phyloP scores from a whole-genome alignment of 345 rosid genomes.

The Lenwebbia sp. region DNA sequence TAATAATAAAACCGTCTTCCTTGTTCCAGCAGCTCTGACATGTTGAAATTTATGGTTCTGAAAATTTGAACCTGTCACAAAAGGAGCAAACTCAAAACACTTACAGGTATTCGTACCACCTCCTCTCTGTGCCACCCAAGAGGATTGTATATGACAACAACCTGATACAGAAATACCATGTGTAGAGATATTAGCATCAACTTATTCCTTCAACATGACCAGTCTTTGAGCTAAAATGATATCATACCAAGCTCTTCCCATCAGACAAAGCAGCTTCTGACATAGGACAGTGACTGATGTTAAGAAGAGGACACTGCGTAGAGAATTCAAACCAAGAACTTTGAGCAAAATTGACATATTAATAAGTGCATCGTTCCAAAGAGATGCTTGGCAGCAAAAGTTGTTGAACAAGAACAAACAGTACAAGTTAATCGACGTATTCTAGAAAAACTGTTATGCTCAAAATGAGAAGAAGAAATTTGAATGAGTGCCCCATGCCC shows the following conservation, averaged over 20 bases:
- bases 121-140: slow-evolving; percentile 87
- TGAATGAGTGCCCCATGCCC: background rate
- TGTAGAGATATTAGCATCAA: background rate
- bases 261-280: slow-evolving; percentile 54
- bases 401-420: background rate
- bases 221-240: background rate
- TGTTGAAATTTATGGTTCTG: background rate
- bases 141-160: slow-evolving; percentile 72
- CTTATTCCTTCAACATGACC: background rate
- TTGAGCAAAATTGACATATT: background rate
- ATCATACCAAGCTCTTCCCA: slow-evolving; percentile 66
- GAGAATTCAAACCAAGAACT: slow-evolving; percentile 11
- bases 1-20: background rate
- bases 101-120: slow-evolving; percentile 69
- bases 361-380: background rate
- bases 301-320: slow-evolving; percentile 85
- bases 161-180: slow-evolving; percentile 16
- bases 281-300: slow-evolving; percentile 89
- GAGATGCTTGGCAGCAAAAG: background rate
- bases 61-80: slow-evolving; percentile 28
- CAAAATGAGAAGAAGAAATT: background rate
- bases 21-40: background rate
- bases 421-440: background rate
- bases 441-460: background rate
- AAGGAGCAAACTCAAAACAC: slow-evolving; percentile 7